Conservation (phyloP, 2,329 filamentous ascomycete genomes). For the Pseudogymnoascus sp. region DNA sequence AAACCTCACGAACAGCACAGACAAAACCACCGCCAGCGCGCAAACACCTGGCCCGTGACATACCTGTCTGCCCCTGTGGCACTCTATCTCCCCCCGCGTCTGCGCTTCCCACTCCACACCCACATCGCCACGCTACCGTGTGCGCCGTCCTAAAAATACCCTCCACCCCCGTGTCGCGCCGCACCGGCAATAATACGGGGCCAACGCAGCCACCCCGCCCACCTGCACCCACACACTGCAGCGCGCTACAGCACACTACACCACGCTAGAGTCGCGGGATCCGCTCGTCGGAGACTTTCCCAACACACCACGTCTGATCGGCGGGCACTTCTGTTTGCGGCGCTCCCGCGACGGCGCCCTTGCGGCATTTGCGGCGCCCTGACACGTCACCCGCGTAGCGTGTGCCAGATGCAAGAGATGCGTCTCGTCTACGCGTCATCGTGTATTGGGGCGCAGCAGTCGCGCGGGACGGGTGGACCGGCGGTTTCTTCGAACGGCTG, state of each 20-base stretch:
- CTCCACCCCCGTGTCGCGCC: neutral
- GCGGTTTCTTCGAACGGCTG: neutral
- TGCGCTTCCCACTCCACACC: neutral
- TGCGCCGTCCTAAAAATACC: neutral
- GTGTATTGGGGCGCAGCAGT: neutral
- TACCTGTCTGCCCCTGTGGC: neutral
- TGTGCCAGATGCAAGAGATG: neutral
- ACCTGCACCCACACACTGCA: neutral
- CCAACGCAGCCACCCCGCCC: neutral
- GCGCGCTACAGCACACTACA: neutral
- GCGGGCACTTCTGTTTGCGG: neutral
- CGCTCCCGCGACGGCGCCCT: neutral
- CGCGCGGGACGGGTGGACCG: neutral
- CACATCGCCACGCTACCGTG: neutral
- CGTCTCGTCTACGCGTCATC: neutral
- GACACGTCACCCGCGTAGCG: neutral
- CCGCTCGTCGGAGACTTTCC: neutral
- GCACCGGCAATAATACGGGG: neutral
- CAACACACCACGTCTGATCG: neutral
- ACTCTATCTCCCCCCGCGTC: neutral
- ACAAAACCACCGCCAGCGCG: neutral
- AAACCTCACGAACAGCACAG: neutral
- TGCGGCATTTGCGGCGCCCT: neutral
- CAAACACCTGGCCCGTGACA: neutral
- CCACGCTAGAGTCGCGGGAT: neutral